Evolutionary conservation across 2,329 filamentous ascomycete genomes (phyloP), one percentile per base, ranked within the genome.

Genomic region (Fusarium anguioides): DNA sequence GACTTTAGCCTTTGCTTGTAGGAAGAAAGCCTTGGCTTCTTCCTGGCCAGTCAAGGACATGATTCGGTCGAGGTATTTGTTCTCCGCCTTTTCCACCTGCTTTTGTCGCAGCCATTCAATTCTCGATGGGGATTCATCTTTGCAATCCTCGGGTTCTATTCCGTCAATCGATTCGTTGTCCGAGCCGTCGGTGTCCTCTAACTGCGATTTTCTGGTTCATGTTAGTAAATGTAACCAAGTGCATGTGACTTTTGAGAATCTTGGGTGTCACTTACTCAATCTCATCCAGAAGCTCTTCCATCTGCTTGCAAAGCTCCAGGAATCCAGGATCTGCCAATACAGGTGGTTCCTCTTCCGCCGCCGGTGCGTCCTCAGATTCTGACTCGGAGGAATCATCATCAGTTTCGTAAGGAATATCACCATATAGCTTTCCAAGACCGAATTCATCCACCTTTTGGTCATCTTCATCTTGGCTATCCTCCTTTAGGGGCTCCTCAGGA

Each of bases 11-110:
- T 73, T 75, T 36, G 72, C 62, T 36, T 74, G 64, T 11, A 91
- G 75, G 47, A 91, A 84, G 51, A 87, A 78, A 24, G 79, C 68
- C 69, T 91, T 91, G 35, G 89, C 84, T 6, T 84, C 77, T 68
- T 91, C 88, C 0, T 91, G 78, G 4, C 89, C 89, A 44, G 86
- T 84, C 81, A 91, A 84, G 2, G 78, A 76, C 84, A 91, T 90
- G 24, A 91, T 72, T 0, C 78, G 67, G 67, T 91, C 88, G 2
- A 91, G 76, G 3, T 83, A 80, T n/a, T 77, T 72, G 60, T 87
- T 90, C 14, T 75, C 70, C 1, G 82, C 81, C 21, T 79, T 79
- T 51, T 86, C 80, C 5, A 78, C 64, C 61, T 86, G 87, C 68
- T 78, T 78, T 41, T 75, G 76, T 23, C 75, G 66, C n/a, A 76